Percentiles rank a stretch among this genome's conserved stretches.
phyloP scores from a whole-genome alignment of 148 eudicot genomes.

The Dysphania ambrosioides region DNA sequence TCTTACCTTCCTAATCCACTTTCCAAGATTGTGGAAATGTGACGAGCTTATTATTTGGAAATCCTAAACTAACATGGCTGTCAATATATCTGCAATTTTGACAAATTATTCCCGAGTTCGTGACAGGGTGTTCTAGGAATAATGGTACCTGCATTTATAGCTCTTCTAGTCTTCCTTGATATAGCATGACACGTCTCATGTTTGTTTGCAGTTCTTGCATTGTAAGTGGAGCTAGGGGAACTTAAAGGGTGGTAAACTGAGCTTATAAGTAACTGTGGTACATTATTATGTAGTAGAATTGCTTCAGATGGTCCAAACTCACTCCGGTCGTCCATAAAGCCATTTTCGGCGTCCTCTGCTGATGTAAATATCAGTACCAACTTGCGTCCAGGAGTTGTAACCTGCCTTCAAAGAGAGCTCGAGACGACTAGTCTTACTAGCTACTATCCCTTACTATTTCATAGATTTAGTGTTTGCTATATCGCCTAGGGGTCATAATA shows the following conservation, averaged over 20 bases:
- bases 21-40: too few relatives aligned
- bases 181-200: constrained; percentile 3
- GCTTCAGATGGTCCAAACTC: constrained; percentile 69
- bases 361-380: constrained; percentile 33
- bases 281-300: constrained; percentile 77
- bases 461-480: not conserved
- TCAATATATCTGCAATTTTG: too few relatives aligned
- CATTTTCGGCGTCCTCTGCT: constrained; percentile 45
- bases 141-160: not conserved
- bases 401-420: constrained; percentile 23
- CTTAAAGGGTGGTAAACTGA: constrained; percentile 88
- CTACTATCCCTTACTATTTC: too few relatives aligned
- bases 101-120: too few relatives aligned
- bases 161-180: not conserved
- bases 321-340: constrained; percentile 59
- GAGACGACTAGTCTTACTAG: constrained; percentile 14
- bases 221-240: constrained; percentile 92
- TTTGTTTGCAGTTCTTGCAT: constrained; percentile 53
- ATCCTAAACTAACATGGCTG: too few relatives aligned
- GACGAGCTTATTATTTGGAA: too few relatives aligned
- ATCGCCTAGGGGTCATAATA: not conserved
- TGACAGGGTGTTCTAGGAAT: not conserved
- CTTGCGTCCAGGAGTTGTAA: constrained; percentile 22
- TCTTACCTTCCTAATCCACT: too few relatives aligned
- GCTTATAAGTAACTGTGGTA: constrained; percentile 85